phyloP scores from a whole-genome alignment of 192 early-diverging fungal genomes.

The Dissophora globulifera region DNA sequence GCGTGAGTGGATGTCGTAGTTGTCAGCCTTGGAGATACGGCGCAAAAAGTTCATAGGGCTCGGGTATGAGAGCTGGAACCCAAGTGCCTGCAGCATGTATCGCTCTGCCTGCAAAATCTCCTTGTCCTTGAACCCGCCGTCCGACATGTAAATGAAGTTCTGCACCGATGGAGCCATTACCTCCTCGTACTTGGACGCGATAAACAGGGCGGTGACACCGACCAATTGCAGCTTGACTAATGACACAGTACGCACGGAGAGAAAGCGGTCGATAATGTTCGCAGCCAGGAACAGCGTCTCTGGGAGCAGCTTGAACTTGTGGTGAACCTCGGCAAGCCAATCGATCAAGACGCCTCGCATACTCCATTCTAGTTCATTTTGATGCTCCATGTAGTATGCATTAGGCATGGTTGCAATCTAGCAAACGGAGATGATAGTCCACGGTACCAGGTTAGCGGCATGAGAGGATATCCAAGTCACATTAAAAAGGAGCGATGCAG shows the following conservation, averaged over 20 bases:
- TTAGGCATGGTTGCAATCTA: slow-evolving; percentile 73
- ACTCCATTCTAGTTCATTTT: slow-evolving; percentile 89
- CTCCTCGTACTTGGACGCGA: slow-evolving; percentile 98
- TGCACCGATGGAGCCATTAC: slow-evolving; percentile 81
- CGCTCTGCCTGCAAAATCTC: slow-evolving; percentile 94
- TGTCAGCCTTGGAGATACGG: slow-evolving; percentile 87
- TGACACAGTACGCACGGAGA: slow-evolving; percentile 86
- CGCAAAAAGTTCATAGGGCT: slow-evolving; percentile 94
- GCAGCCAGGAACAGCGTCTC: slow-evolving; percentile 95
- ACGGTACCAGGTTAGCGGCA: too few relatives aligned
- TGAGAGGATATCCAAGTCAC: too few relatives aligned
- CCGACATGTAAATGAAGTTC: slow-evolving; percentile 89
- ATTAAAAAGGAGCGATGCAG: too few relatives aligned
- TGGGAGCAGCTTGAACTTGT: slow-evolving; percentile 89
- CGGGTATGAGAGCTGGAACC: slow-evolving; percentile 90
- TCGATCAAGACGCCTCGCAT: slow-evolving; percentile 95
- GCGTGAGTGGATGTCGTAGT: slow-evolving; percentile 90
- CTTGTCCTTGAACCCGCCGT: slow-evolving; percentile 78
- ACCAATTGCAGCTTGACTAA: slow-evolving; percentile 93
- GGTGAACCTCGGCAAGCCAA: slow-evolving; percentile 95
- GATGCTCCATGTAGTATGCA: slow-evolving; percentile 82
- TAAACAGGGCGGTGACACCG: slow-evolving; percentile 88
- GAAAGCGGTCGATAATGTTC: slow-evolving; percentile 96
- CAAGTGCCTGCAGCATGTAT: slow-evolving; percentile 87
- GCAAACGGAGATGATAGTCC: too few relatives aligned